Percentiles rank a stretch among this genome's conserved stretches.
phyloP scores from a whole-genome alignment of 805 yeast genomes.

The Scheffersomyces lignosus region DNA sequence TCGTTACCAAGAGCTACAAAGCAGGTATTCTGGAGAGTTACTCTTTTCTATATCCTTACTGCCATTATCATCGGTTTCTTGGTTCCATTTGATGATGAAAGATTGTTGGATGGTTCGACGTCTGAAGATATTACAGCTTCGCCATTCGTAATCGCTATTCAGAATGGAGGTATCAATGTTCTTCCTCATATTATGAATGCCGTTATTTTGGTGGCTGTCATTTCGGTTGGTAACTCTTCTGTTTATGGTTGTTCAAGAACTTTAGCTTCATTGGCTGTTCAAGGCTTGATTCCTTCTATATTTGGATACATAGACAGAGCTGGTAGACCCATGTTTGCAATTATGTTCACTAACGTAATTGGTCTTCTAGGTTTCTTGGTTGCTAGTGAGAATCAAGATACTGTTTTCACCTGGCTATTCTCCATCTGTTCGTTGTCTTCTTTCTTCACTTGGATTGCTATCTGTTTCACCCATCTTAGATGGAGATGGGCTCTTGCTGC shows the following conservation, averaged over 20 bases:
- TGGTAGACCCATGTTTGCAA: slow-evolving; percentile 44
- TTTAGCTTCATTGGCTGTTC: slow-evolving; percentile 64
- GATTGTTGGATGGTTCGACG: slow-evolving; percentile 48
- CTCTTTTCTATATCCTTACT: slow-evolving; percentile 41
- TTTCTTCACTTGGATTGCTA: slow-evolving; percentile 42
- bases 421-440: slow-evolving; percentile 42
- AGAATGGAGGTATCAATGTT: slow-evolving; percentile 59
- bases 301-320: slow-evolving; percentile 40
- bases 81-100: slow-evolving; percentile 52
- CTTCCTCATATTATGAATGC: slow-evolving; percentile 75
- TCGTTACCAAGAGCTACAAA: slow-evolving; percentile 59
- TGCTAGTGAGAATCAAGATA: slow-evolving; percentile 28
- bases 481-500: slow-evolving; percentile 38
- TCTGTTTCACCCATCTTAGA: slow-evolving; percentile 40
- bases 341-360: slow-evolving; percentile 29
- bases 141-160: slow-evolving; percentile 74
- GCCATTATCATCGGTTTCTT: slow-evolving; percentile 34
- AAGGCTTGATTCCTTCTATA: slow-evolving; percentile 62
- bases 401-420: slow-evolving; percentile 42
- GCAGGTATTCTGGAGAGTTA: slow-evolving; percentile 55
- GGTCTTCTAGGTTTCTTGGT: slow-evolving; percentile 43
- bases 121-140: slow-evolving; percentile 61
- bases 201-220: slow-evolving; percentile 68
- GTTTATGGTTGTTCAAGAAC: slow-evolving; percentile 75
- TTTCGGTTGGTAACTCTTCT: slow-evolving; percentile 77